Conservation (phyloP, 2,329 filamentous ascomycete genomes). For the Daldinia sp. region DNA sequence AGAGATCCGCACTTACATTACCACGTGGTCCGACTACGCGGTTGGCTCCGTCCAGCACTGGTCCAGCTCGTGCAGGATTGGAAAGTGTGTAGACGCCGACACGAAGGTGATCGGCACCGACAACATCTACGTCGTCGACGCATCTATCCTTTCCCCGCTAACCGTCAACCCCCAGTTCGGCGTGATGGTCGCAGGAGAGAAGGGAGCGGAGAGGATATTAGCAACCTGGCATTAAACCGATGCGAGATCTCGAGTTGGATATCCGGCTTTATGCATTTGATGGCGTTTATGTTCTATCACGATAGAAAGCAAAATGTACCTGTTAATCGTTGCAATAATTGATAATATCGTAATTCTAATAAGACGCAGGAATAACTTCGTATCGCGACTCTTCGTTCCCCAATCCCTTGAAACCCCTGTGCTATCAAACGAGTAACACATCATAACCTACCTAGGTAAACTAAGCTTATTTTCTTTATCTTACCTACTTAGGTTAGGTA, state of each 20-base stretch:
- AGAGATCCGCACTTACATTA: slow-evolving; percentile 60
- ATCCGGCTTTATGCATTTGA: not conserved
- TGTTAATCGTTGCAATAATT: no score
- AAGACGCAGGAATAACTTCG: no score
- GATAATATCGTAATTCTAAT: no score
- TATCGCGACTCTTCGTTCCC: no score
- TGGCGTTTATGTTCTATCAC: slow-evolving; percentile 4
- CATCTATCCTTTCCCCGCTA: slow-evolving; percentile 58
- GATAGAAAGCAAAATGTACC: not conserved
- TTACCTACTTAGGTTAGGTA: no score
- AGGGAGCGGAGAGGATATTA: slow-evolving; percentile 58
- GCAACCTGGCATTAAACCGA: slow-evolving; percentile 31
- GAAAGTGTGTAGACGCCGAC: slow-evolving; percentile 57
- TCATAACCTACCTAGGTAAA: no score
- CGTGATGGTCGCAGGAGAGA: slow-evolving; percentile 62
- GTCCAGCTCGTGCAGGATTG: slow-evolving; percentile 61
- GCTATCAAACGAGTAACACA: no score
- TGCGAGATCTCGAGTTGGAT: not conserved
- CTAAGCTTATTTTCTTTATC: no score
- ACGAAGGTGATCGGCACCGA: slow-evolving; percentile 57
- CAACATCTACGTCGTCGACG: slow-evolving; percentile 62
- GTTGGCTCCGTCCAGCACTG: slow-evolving; percentile 61
- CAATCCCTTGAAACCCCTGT: no score
- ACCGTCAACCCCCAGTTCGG: slow-evolving; percentile 64
- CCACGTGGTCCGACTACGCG: slow-evolving; percentile 56